phyloP scores from a whole-genome alignment of 2,329 filamentous ascomycete species.

The Lachnellula arida region DNA sequence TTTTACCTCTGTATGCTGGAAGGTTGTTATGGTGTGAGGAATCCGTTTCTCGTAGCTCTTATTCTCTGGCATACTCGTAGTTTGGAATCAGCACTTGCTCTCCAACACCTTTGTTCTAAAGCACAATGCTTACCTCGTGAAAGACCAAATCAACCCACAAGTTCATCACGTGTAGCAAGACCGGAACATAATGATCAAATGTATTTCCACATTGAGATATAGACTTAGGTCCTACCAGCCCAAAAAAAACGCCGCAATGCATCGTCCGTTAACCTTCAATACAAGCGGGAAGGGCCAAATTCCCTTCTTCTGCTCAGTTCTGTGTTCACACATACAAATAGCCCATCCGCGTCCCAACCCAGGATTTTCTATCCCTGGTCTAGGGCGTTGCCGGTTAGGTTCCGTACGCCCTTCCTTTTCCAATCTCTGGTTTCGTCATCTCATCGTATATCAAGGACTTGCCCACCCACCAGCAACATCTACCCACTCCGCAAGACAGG shows the following conservation, averaged over 20 bases:
- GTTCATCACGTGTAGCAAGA: neutral
- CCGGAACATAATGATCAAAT: slow-evolving; percentile 9
- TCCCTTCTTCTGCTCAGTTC: slow-evolving; percentile 5
- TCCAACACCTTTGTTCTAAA: no score
- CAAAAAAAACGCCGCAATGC: slow-evolving; percentile 22
- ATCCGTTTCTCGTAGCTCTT: neutral
- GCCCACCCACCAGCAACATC: slow-evolving; percentile 95
- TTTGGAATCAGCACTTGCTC: no score
- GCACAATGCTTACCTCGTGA: no score
- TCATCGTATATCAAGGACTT: slow-evolving; percentile 28
- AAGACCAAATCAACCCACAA: no score
- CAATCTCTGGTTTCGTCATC: neutral
- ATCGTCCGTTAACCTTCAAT: slow-evolving; percentile 15
- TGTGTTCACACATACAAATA: neutral
- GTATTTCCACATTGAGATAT: slow-evolving; percentile 24
- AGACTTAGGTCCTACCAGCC: slow-evolving; percentile 9
- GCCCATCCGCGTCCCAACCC: neutral
- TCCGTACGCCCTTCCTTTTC: slow-evolving; percentile 1
- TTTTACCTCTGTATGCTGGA: neutral
- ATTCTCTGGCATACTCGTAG: neutral
- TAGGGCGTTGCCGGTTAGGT: neutral
- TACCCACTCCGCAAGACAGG: slow-evolving; percentile 93
- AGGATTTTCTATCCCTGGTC: neutral
- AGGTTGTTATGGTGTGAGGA: neutral
- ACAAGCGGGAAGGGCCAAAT: slow-evolving; percentile 11